These are phyloP conservation scores for Leccinum pallidistipes DNA, from an alignment of 1,284 basidiomycete genomes.

Conservation along the genomic window DNA sequence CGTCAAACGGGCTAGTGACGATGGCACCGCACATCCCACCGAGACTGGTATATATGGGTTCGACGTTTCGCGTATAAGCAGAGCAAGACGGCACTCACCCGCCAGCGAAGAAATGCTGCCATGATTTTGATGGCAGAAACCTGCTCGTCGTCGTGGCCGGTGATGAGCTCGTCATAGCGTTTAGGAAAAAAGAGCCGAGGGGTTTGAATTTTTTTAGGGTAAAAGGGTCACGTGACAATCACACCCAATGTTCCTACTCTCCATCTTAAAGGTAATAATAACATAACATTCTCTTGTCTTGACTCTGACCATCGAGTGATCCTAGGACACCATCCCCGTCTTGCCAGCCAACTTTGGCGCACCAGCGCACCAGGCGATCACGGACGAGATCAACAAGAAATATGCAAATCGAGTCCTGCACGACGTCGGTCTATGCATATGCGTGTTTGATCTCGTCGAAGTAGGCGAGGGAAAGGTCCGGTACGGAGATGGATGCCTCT, in stretches of 20 bases:
- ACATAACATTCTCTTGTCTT: not conserved
- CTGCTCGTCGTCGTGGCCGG: conserved; percentile 10
- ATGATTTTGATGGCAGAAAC: conserved; percentile 73
- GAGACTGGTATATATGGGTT: conserved; percentile 50
- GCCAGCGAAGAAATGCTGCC: conserved; percentile 84
- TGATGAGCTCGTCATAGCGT: conserved; percentile 20
- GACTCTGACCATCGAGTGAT: not conserved
- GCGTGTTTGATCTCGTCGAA: conserved; percentile 84
- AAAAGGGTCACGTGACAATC: conserved; percentile 19
- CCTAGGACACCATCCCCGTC: conserved; percentile 75
- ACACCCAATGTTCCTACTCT: conserved; percentile 51
- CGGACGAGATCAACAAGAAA: conserved; percentile 85
- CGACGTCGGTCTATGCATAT: conserved; percentile 88
- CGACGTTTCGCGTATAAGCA: not conserved
- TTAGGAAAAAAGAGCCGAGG: not conserved
- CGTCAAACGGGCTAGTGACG: conserved; percentile 96
- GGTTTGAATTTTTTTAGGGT: not conserved
- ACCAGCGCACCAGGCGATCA: conserved; percentile 71
- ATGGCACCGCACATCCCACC: conserved; percentile 98
- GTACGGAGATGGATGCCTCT: conserved; percentile 93
- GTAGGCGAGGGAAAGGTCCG: conserved; percentile 91
- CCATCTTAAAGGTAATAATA: conserved; percentile 51
- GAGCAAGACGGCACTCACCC: conserved; percentile 58
- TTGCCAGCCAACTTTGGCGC: conserved; percentile 75
- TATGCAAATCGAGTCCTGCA: conserved; percentile 94